phyloP scores from a whole-genome alignment of 129 eudicot genomes.

The Daucus carota region DH1_v3.0 NC_030386.2:24149501-24150000 shows the following conservation, averaged over 20 bases:
- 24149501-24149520: neutral
- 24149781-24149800: conserved; percentile 19
- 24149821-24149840: conserved; percentile 17
- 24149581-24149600: neutral
- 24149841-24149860: conserved; percentile 18
- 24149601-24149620: neutral
- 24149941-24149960: conserved; percentile 17
- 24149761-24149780: conserved; percentile 4
- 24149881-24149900: conserved; percentile 13
- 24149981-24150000: conserved; percentile 21
- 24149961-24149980: conserved; percentile 16
- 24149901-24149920: conserved; percentile 19
- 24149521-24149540: neutral
- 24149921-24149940: conserved; percentile 16
- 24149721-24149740: conserved; percentile 13
- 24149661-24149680: neutral
- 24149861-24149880: conserved; percentile 16
- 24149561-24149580: neutral
- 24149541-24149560: neutral
- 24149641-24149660: neutral
- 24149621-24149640: neutral
- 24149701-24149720: neutral
- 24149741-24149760: conserved; percentile 17
- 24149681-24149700: neutral
- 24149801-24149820: conserved; percentile 17